A percentile compares a stretch with the other conserved stretches of the same genome.
Conservation (phyloP, 768 basidiomycete genomes). For the Chalciporus chontae region DNA sequence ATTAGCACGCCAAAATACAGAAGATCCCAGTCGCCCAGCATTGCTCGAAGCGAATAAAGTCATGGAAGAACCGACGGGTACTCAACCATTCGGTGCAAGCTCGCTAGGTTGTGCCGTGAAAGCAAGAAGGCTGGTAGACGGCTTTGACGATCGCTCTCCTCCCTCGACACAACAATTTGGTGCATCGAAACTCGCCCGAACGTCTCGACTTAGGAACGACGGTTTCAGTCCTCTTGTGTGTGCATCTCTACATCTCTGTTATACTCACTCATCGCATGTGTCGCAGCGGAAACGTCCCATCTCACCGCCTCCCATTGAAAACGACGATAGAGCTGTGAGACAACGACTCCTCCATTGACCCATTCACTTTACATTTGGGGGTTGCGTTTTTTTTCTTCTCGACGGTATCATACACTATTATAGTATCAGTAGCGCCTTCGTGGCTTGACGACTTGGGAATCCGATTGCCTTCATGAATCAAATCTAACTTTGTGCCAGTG, state of each 20-base stretch:
- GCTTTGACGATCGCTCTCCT: neutral
- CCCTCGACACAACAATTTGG: neutral
- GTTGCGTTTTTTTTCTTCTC: neutral
- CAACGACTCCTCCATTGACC: slow-evolving; percentile 11
- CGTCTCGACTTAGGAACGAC: neutral
- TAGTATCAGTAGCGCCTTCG: too few relatives aligned
- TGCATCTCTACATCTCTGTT: neutral
- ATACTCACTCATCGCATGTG: slow-evolving; percentile 1
- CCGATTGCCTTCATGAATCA: neutral
- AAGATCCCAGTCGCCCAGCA: neutral
- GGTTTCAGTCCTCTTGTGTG: slow-evolving; percentile 9
- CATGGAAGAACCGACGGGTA: slow-evolving; percentile 22
- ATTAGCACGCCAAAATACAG: slow-evolving; percentile 17
- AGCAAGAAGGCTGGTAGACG: neutral
- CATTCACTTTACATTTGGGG: too few relatives aligned
- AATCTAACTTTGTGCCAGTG: neutral
- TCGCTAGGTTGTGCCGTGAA: slow-evolving; percentile 21
- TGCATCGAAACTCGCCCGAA: slow-evolving; percentile 21
- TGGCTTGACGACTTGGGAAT: neutral
- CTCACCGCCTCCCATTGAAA: slow-evolving; percentile 5
- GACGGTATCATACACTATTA: too few relatives aligned
- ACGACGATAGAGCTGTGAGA: slow-evolving; percentile 8
- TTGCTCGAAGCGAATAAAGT: neutral
- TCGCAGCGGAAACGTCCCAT: slow-evolving; percentile 12
- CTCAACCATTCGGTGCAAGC: slow-evolving; percentile 42